Base-by-base conservation (phyloP, 148 eudicot species). In the Bassia scoparia region DNA sequence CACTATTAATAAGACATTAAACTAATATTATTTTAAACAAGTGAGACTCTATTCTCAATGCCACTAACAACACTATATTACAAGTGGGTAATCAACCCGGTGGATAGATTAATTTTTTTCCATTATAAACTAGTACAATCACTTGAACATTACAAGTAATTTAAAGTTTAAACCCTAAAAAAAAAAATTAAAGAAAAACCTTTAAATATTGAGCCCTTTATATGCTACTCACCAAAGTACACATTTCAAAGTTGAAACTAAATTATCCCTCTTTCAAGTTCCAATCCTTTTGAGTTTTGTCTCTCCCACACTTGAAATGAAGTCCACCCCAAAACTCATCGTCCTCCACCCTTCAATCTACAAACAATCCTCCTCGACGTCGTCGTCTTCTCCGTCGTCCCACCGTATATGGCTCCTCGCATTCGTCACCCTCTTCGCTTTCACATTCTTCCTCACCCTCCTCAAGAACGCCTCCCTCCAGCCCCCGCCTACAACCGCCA, bases 301-400 rank as follows among this genome's bases (percentile, higher is more conserved):
- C 30, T 21, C 49, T 59, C 61, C n/a, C n/a, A n/a, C n/a, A n/a
- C n/a, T n/a, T 55, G 31, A 11, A 78, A 90, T 88, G 96, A 86
- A 88, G 62, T 12, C 85, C 50, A 83, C 79, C 58, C 77, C 90
- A 35, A 91, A 83, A 73, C 86, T 91, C 49, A 86, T 89, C 46
- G 73, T 91, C n/a, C 69, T 91, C 75, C 91, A 91, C 80, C 89
- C 91, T 14, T 73, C 86, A 9, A 8, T 81, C 67, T 76, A 77
- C 89, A 89, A 86, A 49, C 87, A 76, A 70, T 58, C 74, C 24
- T 15, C 68, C 4, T 18, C 79, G 43, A 11, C 71, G 29, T 4
- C 72, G 33, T 78, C 52, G 43, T 37, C 43, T 6, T 37, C 80
- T 35, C 14, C 71, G 29, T 4, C 74, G 29, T 77, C 52, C 38